Base-by-base conservation (phyloP, 345 rosid species). In the Aegle marmelos region DNA sequence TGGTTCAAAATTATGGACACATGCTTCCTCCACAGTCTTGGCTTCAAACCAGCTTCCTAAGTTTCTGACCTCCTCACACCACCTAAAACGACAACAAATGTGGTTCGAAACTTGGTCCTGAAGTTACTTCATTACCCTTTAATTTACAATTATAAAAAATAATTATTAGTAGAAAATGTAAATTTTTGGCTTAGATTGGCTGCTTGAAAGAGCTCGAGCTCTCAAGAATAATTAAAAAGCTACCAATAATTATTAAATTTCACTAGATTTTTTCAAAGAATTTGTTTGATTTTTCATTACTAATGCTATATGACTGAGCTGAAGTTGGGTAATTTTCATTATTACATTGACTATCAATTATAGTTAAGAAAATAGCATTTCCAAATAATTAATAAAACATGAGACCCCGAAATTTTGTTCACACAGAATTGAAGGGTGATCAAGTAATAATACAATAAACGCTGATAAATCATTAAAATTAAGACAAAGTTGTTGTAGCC, bases 311-410 rank as follows among this genome's bases (percentile, higher is more conserved):
- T 19, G 14, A 17, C 7, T 53, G 37, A 28, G 61, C 50, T 34
- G 61, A 72, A 72, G 7, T 41, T 74, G 34, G 57, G 24, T 28
- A 25, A 45, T 41, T 39, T 41, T 74, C 67, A 72, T 37, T 4
- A 54, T 9, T 28, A 36, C 56, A 68, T 77, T 73, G 70, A 77
- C 70, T 73, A 24, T 50, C 63, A 68, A 22, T 39, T 45, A 2
- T 73, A 41, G 68, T 53, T 45, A 72, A 30, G 54, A 77, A 41
- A 59, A 76, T 45, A 58, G 50, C 75, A 77, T 53, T 81, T 73
- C 67, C 60, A 28, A 9, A 17, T 19, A 74, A 74, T 74, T 60
- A 74, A 60, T 39, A 60, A 16, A 60, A 60, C 25, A 59, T 37
- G 56, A 59, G 13, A 59, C 54, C 21, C n/a, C 4, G 61, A 74